These are phyloP conservation scores for Cladosporium sp. DNA, from an alignment of 2,329 filamentous ascomycete species.

Conservation along the genomic window DNA sequence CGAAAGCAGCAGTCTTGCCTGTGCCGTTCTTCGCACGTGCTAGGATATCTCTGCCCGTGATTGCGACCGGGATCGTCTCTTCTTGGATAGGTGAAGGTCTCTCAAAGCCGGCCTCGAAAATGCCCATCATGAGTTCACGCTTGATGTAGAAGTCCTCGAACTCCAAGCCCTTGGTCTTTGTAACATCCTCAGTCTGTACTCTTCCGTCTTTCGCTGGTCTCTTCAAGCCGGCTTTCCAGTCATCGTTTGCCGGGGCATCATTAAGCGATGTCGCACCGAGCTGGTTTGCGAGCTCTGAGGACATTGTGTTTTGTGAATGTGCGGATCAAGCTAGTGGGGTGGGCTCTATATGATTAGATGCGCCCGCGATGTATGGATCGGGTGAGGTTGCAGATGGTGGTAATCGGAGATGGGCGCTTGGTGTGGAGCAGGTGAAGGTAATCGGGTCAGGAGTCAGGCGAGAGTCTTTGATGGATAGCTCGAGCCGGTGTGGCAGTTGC, in stretches of 20 bases:
- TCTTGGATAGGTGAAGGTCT: constrained; percentile 99
- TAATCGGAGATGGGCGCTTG: not conserved
- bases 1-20: constrained; percentile 96
- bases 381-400: constrained; percentile 16
- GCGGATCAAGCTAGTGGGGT: constrained; percentile 5
- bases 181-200: constrained; percentile 94
- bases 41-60: constrained; percentile 92
- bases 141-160: constrained; percentile 98
- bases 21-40: constrained; percentile 98
- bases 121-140: constrained; percentile 95
- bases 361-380: constrained; percentile 12
- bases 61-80: constrained; percentile 94
- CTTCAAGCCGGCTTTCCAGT: constrained; percentile 76
- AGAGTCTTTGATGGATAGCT: constrained; percentile 12
- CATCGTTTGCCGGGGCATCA: constrained; percentile 39
- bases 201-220: constrained; percentile 73
- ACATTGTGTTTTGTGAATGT: constrained; percentile 41
- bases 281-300: constrained; percentile 57
- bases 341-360: constrained; percentile 3
- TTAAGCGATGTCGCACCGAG: constrained; percentile 57
- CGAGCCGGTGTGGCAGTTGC: constrained; percentile 17
- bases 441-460: not conserved
- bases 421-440: not conserved
- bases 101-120: constrained; percentile 98
- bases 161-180: constrained; percentile 93